phyloP scores from a whole-genome alignment of 176 grass and related monocot genomes.

The Carex pumila region DNA sequence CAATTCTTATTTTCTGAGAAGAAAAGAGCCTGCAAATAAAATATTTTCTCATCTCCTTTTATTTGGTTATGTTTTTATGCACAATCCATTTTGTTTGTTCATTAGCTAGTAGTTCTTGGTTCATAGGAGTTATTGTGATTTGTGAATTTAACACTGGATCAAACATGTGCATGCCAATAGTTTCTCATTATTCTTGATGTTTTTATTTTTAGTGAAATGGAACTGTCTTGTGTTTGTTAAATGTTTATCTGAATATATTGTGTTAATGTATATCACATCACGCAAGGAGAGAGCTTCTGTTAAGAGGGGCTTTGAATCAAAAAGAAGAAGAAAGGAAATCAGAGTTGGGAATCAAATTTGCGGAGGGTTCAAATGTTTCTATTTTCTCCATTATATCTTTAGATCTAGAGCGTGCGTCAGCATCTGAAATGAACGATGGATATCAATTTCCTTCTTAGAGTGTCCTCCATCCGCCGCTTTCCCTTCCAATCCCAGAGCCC shows the following conservation, averaged over 20 bases:
- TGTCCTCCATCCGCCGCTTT: too few relatives aligned
- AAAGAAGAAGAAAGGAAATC: too few relatives aligned
- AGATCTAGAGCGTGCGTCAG: too few relatives aligned
- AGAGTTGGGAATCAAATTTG: too few relatives aligned
- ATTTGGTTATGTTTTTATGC: constrained; percentile 2
- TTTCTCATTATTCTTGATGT: not conserved
- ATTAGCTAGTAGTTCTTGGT: not conserved
- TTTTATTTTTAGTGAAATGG: not conserved
- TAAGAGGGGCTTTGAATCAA: too few relatives aligned
- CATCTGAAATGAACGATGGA: too few relatives aligned
- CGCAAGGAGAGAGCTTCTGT: not conserved
- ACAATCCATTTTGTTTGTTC: not conserved
- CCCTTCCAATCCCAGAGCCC: too few relatives aligned
- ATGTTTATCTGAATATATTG: not conserved
- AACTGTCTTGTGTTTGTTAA: not conserved
- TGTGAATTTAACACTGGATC: constrained; percentile 4
- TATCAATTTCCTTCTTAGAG: too few relatives aligned
- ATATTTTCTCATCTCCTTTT: not conserved
- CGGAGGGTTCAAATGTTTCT: too few relatives aligned
- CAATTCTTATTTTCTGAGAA: constrained; percentile 39
- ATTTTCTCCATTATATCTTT: too few relatives aligned
- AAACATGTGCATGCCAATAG: not conserved
- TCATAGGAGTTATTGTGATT: constrained; percentile 10
- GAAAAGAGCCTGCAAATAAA: not conserved
- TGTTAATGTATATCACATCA: not conserved